Evolutionary conservation across 345 rosid species (phyloP).

Genomic region (Hibiscus trionum): DNA sequence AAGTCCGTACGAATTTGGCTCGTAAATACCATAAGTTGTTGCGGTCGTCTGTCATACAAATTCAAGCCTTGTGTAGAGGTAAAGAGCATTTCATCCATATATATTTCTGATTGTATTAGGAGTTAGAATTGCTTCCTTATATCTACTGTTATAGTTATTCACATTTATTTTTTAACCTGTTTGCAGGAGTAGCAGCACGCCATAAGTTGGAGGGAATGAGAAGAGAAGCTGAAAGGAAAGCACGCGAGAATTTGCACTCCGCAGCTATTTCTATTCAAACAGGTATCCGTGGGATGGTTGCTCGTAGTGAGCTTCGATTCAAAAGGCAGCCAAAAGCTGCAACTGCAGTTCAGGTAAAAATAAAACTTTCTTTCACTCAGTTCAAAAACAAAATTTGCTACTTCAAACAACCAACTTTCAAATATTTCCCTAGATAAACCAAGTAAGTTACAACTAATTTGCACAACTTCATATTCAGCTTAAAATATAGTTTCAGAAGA

Average conservation of each 20-base stretch:
- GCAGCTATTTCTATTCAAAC: conserved; percentile 67
- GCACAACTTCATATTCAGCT: background rate
- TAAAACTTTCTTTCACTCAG: conserved; percentile 5
- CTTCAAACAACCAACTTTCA: background rate
- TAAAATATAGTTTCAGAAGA: background rate
- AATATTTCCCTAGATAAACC: background rate
- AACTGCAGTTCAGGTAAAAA: conserved; percentile 61
- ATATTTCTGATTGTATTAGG: conserved; percentile 5
- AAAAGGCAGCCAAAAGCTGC: conserved; percentile 62
- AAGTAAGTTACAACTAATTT: background rate
- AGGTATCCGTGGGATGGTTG: conserved; percentile 71
- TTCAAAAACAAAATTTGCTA: background rate
- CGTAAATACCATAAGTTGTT: conserved; percentile 47
- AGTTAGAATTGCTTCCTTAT: background rate
- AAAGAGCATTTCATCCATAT: conserved; percentile 10
- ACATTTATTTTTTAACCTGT: conserved; percentile 10
- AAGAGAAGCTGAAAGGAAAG: conserved; percentile 62
- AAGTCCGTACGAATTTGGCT: conserved; percentile 47
- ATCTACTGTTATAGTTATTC: background rate
- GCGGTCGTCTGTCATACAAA: conserved; percentile 40
- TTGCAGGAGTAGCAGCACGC: conserved; percentile 63
- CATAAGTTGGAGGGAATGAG: conserved; percentile 45
- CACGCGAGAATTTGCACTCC: conserved; percentile 37
- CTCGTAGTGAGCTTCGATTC: conserved; percentile 49
- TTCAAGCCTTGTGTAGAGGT: conserved; percentile 92